phyloP scores from a whole-genome alignment of 1,284 basidiomycete species.

The Puccinia novopanici region DNA sequence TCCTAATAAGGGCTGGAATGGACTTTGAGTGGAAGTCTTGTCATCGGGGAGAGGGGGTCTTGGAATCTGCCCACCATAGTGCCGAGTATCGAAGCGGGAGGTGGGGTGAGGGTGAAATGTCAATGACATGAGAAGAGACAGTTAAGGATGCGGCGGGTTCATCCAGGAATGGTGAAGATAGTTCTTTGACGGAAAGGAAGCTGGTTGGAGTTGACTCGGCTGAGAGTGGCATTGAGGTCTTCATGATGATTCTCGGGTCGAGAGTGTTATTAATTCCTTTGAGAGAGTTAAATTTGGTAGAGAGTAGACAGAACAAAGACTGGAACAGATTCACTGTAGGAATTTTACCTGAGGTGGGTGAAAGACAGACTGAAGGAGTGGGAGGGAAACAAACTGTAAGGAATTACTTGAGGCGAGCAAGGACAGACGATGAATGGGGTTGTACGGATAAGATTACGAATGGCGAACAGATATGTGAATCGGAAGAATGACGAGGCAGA shows the following conservation, averaged over 20 bases:
- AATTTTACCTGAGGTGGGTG: constrained; percentile 18
- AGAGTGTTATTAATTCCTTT: not conserved
- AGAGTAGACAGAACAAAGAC: constrained; percentile 24
- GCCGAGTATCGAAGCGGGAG: constrained; percentile 16
- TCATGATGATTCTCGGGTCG: not conserved
- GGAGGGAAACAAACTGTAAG: constrained; percentile 22
- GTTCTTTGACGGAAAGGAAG: constrained; percentile 28
- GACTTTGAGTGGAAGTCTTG: not conserved
- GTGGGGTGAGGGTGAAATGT: constrained; percentile 48
- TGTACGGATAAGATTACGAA: constrained; percentile 17
- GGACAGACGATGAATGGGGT: constrained; percentile 8
- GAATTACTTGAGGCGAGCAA: constrained; percentile 14
- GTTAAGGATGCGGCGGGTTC: constrained; percentile 19
- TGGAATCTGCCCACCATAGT: constrained; percentile 31
- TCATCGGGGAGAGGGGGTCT: constrained; percentile 32
- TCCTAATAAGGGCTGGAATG: not conserved
- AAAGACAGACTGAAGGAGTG: constrained; percentile 33
- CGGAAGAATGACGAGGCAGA: not conserved
- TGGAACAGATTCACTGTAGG: constrained; percentile 27
- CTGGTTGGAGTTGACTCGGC: constrained; percentile 28
- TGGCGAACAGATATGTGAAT: not conserved
- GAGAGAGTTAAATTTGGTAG: not conserved
- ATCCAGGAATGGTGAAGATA: constrained; percentile 48
- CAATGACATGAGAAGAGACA: constrained; percentile 43
- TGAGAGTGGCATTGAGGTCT: constrained; percentile 31